A percentile compares a stretch with the other conserved stretches of the same genome.
These are phyloP conservation scores for Casuarina cunninghamiana DNA, from an alignment of 306 rosid species.

Conservation along the genomic window DNA sequence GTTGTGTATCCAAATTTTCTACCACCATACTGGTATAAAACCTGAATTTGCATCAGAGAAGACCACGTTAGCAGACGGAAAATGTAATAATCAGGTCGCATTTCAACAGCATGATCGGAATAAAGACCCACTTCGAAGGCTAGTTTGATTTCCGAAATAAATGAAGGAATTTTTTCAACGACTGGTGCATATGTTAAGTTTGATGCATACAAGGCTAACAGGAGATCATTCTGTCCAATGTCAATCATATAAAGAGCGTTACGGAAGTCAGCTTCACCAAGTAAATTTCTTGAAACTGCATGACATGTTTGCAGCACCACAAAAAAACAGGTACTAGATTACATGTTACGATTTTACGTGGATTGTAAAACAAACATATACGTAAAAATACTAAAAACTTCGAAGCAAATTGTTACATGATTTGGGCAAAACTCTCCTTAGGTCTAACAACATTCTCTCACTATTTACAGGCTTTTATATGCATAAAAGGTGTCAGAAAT, in stretches of 20 bases:
- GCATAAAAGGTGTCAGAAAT: too few relatives aligned
- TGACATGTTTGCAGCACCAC: background rate
- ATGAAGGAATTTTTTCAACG: background rate
- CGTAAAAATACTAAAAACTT: too few relatives aligned
- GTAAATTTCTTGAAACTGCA: background rate
- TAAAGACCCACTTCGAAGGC: background rate
- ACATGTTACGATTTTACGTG: background rate
- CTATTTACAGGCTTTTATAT: too few relatives aligned
- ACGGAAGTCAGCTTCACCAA: background rate
- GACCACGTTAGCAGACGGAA: background rate
- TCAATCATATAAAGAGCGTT: constrained; percentile 2
- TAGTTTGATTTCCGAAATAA: constrained; percentile 4
- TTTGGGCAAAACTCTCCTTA: too few relatives aligned
- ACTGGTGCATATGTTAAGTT: background rate
- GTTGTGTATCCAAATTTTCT: constrained; percentile 15
- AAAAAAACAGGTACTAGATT: background rate
- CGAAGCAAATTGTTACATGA: too few relatives aligned
- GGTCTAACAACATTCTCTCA: too few relatives aligned
- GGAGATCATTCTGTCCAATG: constrained; percentile 2
- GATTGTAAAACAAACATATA: too few relatives aligned
- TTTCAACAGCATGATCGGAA: background rate
- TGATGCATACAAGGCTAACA: constrained; percentile 3
- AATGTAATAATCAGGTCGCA: background rate
- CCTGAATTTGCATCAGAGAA: background rate
- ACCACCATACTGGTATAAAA: background rate